These are phyloP conservation scores for Aspergillus sp. DNA, from an alignment of 2,329 filamentous ascomycete genomes.

Conservation along the genomic window DNA sequence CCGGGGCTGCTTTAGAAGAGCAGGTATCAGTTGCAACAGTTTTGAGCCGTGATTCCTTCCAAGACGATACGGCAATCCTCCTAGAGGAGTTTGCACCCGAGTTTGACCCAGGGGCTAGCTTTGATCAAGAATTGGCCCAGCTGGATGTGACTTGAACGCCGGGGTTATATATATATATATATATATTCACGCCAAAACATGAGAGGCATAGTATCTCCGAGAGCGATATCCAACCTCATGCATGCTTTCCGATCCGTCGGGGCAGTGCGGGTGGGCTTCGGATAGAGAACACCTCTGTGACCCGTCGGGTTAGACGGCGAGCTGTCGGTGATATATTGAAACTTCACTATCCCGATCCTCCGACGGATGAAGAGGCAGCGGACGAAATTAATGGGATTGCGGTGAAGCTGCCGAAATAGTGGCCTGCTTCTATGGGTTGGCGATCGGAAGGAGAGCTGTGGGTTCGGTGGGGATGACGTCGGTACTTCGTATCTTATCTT, in stretches of 20 bases:
- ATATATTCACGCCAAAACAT: not conserved
- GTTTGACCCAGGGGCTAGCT: slow-evolving; percentile 21
- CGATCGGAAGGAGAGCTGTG: not conserved
- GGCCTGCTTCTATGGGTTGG: not conserved
- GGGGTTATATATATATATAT: not conserved
- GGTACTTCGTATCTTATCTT: not conserved
- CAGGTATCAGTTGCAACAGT: not conserved
- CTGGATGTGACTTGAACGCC: slow-evolving; percentile 15
- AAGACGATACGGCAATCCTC: slow-evolving; percentile 35
- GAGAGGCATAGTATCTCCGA: not conserved
- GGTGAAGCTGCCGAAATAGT: not conserved
- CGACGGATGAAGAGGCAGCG: slow-evolving; percentile 1
- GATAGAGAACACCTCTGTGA: slow-evolving; percentile 19
- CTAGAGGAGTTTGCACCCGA: slow-evolving; percentile 25
- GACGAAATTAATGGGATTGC: not conserved
- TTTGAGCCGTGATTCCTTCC: slow-evolving; percentile 30
- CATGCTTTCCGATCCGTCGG: slow-evolving; percentile 26
- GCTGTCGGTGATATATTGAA: slow-evolving; percentile 11
- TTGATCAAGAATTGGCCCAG: slow-evolving; percentile 20
- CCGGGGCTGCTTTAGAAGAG: slow-evolving; percentile 11
- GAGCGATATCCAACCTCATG: not conserved
- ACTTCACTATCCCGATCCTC: not conserved
- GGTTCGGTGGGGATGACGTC: not conserved
- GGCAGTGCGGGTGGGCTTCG: slow-evolving; percentile 17
- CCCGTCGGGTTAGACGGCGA: slow-evolving; percentile 8